A percentile compares a stretch with the other conserved stretches of the same genome.
phyloP scores from a whole-genome alignment of 768 basidiomycete species.

The Gymnopilus junonius region DNA sequence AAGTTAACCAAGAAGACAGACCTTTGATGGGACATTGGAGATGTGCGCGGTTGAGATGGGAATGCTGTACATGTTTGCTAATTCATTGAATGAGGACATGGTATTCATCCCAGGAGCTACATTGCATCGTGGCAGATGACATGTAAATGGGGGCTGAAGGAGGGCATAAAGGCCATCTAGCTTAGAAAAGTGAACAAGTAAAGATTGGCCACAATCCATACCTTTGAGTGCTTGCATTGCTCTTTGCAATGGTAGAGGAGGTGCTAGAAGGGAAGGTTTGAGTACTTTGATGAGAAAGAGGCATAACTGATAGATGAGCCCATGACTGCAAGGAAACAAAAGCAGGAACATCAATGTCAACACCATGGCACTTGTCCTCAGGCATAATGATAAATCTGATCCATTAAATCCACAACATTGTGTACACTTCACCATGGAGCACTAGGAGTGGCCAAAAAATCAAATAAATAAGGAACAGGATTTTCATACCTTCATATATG shows the following conservation, averaged over 20 bases:
- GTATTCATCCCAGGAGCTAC: slow-evolving; percentile 15
- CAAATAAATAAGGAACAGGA: slow-evolving; percentile 4
- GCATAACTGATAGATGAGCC: not conserved
- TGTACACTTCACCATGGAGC: not conserved
- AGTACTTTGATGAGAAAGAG: not conserved
- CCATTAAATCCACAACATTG: not conserved
- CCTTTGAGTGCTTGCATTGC: slow-evolving; percentile 5
- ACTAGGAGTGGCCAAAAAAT: not conserved
- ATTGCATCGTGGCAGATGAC: slow-evolving; percentile 27
- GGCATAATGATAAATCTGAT: too few species aligned
- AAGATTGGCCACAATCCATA: not conserved
- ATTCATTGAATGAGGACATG: slow-evolving; percentile 14
- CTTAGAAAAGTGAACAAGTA: not conserved
- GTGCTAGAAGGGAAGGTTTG: slow-evolving; percentile 15
- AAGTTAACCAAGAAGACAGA: slow-evolving; percentile 5
- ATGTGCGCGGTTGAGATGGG: slow-evolving; percentile 28
- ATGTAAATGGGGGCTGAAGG: slow-evolving; percentile 12
- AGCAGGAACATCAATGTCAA: not conserved
- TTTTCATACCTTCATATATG: slow-evolving; percentile 30
- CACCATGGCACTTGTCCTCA: not conserved
- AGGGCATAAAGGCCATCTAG: not conserved
- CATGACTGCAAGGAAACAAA: not conserved
- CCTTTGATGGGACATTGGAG: slow-evolving; percentile 32
- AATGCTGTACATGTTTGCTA: slow-evolving; percentile 28
- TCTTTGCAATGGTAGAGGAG: slow-evolving; percentile 17